phyloP scores from a whole-genome alignment of 345 rosid genomes.

The Salix purpurea region DNA sequence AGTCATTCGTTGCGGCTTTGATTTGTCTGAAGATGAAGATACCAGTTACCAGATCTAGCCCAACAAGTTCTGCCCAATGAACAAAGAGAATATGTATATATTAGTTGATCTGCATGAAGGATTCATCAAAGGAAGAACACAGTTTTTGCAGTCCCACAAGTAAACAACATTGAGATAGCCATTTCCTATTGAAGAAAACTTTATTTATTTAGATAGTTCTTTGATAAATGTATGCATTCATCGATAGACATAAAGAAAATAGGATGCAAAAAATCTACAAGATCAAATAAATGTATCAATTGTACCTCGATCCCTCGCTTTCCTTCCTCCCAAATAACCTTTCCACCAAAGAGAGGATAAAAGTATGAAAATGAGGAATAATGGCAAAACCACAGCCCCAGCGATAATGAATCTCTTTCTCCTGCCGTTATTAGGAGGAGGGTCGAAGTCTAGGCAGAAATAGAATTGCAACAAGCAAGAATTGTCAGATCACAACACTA shows the following conservation, averaged over 20 bases:
- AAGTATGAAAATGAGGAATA: constrained; percentile 5
- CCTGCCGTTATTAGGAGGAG: constrained; percentile 8
- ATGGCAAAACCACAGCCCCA: constrained; percentile 18
- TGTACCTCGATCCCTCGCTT: background rate
- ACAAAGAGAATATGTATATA: background rate
- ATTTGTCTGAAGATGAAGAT: constrained; percentile 48
- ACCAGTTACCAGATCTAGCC: constrained; percentile 36
- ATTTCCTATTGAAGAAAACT: too few species aligned
- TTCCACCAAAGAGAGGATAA: constrained; percentile 22
- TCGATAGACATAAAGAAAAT: too few species aligned
- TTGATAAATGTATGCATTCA: too few species aligned
- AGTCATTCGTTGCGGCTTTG: constrained; percentile 48
- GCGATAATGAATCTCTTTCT: constrained; percentile 3
- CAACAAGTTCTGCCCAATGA: constrained; percentile 32
- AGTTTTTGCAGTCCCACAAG: too few species aligned
- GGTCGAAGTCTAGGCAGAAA: constrained; percentile 6
- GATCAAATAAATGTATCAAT: background rate
- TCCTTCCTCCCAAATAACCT: constrained; percentile 10
- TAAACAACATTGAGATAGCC: too few species aligned
- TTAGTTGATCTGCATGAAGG: background rate
- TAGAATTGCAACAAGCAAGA: background rate
- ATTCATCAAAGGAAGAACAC: too few species aligned
- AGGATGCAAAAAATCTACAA: too few species aligned
- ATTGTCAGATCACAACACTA: background rate
- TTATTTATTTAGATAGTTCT: too few species aligned